These are phyloP conservation scores for Haematococcus lacustris DNA, from an alignment of 139 green algal species.

Conservation along the genomic window DNA sequence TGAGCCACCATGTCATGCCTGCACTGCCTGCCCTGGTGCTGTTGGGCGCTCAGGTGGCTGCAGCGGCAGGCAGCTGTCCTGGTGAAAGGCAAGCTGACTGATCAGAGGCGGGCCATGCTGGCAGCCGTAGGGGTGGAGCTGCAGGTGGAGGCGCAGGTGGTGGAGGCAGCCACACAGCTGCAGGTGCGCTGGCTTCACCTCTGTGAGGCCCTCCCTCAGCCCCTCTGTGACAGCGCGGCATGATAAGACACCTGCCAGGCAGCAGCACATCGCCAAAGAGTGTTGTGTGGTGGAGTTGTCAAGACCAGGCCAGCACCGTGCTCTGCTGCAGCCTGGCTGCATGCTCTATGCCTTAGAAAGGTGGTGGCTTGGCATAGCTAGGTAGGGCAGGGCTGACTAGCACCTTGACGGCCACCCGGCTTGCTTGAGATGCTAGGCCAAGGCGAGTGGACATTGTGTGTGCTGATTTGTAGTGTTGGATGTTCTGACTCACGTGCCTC, in stretches of 20 bases:
- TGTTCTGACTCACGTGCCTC: too few species aligned
- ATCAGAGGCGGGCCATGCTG: constrained; percentile 10
- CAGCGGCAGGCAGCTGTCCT: constrained; percentile 10
- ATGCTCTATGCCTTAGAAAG: too few species aligned
- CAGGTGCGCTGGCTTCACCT: background rate
- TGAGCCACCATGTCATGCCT: background rate
- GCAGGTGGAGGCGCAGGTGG: constrained; percentile 1
- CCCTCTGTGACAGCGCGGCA: background rate
- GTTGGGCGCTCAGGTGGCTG: constrained; percentile 14
- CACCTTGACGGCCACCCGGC: too few species aligned
- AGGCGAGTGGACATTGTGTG: background rate
- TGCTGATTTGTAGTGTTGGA: background rate
- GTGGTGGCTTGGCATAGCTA: too few species aligned
- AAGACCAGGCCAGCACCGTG: background rate
- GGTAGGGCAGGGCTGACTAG: too few species aligned
- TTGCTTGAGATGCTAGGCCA: background rate
- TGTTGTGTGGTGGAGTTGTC: background rate
- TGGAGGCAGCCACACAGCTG: background rate
- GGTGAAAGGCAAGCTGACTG: constrained; percentile 13
- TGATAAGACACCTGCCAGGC: background rate
- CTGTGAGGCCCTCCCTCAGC: background rate
- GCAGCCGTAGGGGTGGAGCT: constrained; percentile 3
- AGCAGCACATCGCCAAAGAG: background rate
- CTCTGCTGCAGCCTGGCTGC: background rate
- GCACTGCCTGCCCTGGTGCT: background rate